Base-by-base conservation (phyloP, 2,329 filamentous ascomycete genomes). In the Cordyceps fumosorosea region DNA sequence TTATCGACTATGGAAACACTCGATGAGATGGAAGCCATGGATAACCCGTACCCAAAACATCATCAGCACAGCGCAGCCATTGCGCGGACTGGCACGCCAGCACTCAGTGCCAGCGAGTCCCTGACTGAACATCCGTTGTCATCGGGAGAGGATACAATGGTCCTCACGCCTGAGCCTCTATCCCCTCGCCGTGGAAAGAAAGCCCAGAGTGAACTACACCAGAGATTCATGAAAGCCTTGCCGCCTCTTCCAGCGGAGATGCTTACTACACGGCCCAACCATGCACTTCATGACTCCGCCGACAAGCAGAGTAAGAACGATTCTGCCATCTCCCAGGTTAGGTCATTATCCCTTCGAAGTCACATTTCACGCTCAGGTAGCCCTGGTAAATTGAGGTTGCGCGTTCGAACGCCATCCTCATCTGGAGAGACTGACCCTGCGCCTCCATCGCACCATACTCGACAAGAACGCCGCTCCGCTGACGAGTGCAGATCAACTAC, bases 141-240 rank as follows among this genome's bases (percentile, higher is more conserved):
- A 6, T 51, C 61, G 61, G 26, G 10, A 8, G 51, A 60, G 24
- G 62, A 66, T 12, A 69, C 71, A 34, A 68, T 73, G 14, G 76
- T 80, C 42, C 65, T 81, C 40, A 77, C 77, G 4, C 80, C 80
- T n/a, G 75, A 78, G 52, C 80, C 80, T 16, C 77, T 81, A 3
- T 83, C 79, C 18, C 77, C 79, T 40, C 73, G 71, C 40, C 73
- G 74, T 32, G 73, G 78, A 64, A 72, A 81, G 20, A 78, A 74
- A 57, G 71, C 79, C 45, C 80, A 79, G 62, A 80, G 78, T 58
- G 50, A 54, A 14, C 64, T 82, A 78, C 64, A 79, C 81, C 57
- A 78, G 7, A 76, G 77, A 47, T 70, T 83, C 16, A 83, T 83
- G 80, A 83, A 84, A 67, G 76, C 78, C 24, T 66, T 83, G 48